Evolutionary conservation across 2,329 filamentous ascomycete genomes (phyloP).

Genomic region (Hypomyces rosellus): DNA sequence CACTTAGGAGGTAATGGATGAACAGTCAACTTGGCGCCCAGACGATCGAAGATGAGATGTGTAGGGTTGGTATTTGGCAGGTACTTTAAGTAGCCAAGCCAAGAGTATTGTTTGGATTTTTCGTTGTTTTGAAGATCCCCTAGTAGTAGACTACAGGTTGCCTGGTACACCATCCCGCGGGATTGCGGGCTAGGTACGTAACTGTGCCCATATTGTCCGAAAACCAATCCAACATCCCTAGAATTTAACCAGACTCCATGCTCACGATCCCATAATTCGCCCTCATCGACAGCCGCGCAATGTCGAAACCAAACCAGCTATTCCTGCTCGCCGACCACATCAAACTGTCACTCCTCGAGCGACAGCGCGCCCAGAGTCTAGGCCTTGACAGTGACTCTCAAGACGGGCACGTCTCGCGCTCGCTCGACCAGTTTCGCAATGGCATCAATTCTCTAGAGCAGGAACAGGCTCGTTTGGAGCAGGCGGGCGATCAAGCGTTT

Average conservation of each 20-base stretch:
- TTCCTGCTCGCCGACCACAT: conserved; percentile 93
- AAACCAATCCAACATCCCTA: neutral
- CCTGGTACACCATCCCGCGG: too few species aligned
- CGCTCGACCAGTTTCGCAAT: conserved; percentile 77
- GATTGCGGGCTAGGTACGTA: too few species aligned
- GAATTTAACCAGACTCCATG: neutral
- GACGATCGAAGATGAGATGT: too few species aligned
- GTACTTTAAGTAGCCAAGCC: too few species aligned
- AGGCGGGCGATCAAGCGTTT: conserved; percentile 58
- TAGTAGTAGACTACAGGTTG: too few species aligned
- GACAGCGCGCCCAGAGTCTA: conserved; percentile 76
- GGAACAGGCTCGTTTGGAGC: conserved; percentile 57
- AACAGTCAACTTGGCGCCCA: too few species aligned
- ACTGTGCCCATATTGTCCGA: neutral
- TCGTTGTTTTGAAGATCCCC: too few species aligned
- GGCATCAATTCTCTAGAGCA: conserved; percentile 66
- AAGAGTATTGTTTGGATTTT: too few species aligned
- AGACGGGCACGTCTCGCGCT: conserved; percentile 83
- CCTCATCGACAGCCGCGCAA: conserved; percentile 12
- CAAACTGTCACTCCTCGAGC: conserved; percentile 89
- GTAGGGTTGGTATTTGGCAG: too few species aligned
- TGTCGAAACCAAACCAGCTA: conserved; percentile 63
- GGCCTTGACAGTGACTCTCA: conserved; percentile 73
- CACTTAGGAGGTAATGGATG: too few species aligned
- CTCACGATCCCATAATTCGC: neutral